These are phyloP conservation scores for Collybia sordida DNA, from an alignment of 768 basidiomycete genomes.

Conservation along the genomic window DNA sequence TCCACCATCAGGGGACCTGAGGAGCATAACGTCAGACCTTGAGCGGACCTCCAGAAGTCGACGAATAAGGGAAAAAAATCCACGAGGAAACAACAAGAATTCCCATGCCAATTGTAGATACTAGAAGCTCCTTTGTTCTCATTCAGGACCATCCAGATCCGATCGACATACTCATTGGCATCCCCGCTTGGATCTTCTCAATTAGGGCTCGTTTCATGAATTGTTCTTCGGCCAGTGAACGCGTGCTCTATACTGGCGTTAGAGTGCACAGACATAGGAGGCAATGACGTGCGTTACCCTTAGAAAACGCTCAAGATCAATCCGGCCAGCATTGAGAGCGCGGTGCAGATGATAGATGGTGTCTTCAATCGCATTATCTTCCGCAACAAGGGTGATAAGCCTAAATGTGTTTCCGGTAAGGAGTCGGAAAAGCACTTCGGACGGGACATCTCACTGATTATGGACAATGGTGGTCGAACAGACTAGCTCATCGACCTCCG, in stretches of 20 bases:
- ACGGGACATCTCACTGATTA: conserved; percentile 73
- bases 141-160: conserved; percentile 39
- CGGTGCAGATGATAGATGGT: conserved; percentile 96
- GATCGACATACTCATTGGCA: conserved; percentile 49
- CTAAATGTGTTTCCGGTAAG: conserved; percentile 39
- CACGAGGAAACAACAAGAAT: conserved; percentile 13
- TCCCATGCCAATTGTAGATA: conserved; percentile 1
- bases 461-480: conserved; percentile 96
- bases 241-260: conserved; percentile 57
- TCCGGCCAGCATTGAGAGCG: conserved; percentile 85
- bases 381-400: conserved; percentile 95
- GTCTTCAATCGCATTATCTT: conserved; percentile 98
- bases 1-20: neutral
- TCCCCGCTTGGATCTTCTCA: conserved; percentile 77
- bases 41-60: conserved; percentile 10
- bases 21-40: neutral
- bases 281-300: conserved; percentile 56
- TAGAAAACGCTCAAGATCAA: conserved; percentile 93
- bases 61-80: conserved; percentile 35
- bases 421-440: conserved; percentile 6
- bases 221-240: conserved; percentile 90
- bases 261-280: conserved; percentile 7
- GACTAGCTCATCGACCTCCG: conserved; percentile 94
- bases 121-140: conserved; percentile 6
- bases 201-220: conserved; percentile 95